Percentiles rank a stretch among this genome's conserved stretches.
phyloP scores from a whole-genome alignment of 768 basidiomycete genomes.

The Porpolomopsis calyptriformis region DNA sequence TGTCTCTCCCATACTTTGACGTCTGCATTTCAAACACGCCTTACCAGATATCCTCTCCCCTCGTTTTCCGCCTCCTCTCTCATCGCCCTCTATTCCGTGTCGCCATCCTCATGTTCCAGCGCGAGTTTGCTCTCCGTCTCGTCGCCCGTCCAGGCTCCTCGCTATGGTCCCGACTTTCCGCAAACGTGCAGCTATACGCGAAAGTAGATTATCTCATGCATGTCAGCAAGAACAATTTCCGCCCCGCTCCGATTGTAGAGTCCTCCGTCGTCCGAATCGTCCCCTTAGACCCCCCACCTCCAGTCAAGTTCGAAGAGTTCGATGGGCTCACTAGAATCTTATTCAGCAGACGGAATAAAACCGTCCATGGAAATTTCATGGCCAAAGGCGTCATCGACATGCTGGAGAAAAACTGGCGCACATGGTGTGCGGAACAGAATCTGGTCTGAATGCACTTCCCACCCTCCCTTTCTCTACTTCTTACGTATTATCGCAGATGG shows the following conservation, averaged over 20 bases:
- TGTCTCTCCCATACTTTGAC: conserved; percentile 96
- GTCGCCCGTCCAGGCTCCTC: conserved; percentile 74
- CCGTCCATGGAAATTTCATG: conserved; percentile 77
- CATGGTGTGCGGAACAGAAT: conserved; percentile 78
- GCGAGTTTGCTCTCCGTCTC: conserved; percentile 91
- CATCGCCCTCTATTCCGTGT: conserved; percentile 90
- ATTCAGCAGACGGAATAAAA: conserved; percentile 87
- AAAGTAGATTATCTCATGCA: conserved; percentile 95
- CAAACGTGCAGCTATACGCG: conserved; percentile 95
- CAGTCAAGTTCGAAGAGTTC: conserved; percentile 93
- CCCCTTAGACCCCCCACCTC: conserved; percentile 91
- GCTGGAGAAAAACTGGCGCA: conserved; percentile 87
- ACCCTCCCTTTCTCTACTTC: background rate
- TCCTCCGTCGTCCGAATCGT: conserved; percentile 84
- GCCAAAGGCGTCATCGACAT: conserved; percentile 93
- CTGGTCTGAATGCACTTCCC: conserved; percentile 30
- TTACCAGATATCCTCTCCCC: conserved; percentile 96
- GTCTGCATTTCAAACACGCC: conserved; percentile 99
- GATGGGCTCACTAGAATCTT: conserved; percentile 89
- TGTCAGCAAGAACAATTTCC: conserved; percentile 93
- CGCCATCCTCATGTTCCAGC: conserved; percentile 99
- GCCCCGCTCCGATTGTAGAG: conserved; percentile 92
- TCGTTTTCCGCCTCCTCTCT: conserved; percentile 93
- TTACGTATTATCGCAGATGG: conserved; percentile 32
- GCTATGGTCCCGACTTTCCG: conserved; percentile 89